Conservation (phyloP, 2,329 filamentous ascomycete species). For the Fusarium fracticaudum region DNA sequence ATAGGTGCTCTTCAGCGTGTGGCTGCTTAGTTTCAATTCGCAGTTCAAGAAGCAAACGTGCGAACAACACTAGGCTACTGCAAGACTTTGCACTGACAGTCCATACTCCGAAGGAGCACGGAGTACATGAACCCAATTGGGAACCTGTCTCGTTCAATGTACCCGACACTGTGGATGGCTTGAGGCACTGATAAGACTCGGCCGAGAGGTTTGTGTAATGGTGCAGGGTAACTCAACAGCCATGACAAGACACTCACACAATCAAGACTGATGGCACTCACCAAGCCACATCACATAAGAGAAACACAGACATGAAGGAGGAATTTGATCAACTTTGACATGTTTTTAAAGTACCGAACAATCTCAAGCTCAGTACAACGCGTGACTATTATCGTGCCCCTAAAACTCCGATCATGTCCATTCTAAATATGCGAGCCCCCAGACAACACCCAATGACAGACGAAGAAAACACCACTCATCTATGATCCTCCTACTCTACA, state of each 20-base stretch:
- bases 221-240: background rate
- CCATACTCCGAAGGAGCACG: background rate
- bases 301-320: background rate
- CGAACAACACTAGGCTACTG: background rate
- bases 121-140: background rate
- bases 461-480: constrained; percentile 1
- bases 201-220: background rate
- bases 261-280: background rate
- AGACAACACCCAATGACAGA: background rate
- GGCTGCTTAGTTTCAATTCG: background rate
- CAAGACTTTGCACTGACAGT: background rate
- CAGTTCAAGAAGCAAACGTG: background rate
- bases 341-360: constrained; percentile 17
- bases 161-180: background rate
- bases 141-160: background rate
- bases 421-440: constrained; percentile 26
- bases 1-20: background rate
- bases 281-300: background rate
- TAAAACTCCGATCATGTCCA: constrained; percentile 37
- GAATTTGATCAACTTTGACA: constrained; percentile 17
- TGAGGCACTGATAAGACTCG: background rate
- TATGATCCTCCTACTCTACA: background rate
- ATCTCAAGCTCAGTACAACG: constrained; percentile 17
- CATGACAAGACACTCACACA: background rate
- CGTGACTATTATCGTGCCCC: constrained; percentile 24